Percentiles rank a stretch among this genome's conserved stretches.
phyloP scores from a whole-genome alignment of 202 grass and related monocot species.

The Panicum hallii region DNA sequence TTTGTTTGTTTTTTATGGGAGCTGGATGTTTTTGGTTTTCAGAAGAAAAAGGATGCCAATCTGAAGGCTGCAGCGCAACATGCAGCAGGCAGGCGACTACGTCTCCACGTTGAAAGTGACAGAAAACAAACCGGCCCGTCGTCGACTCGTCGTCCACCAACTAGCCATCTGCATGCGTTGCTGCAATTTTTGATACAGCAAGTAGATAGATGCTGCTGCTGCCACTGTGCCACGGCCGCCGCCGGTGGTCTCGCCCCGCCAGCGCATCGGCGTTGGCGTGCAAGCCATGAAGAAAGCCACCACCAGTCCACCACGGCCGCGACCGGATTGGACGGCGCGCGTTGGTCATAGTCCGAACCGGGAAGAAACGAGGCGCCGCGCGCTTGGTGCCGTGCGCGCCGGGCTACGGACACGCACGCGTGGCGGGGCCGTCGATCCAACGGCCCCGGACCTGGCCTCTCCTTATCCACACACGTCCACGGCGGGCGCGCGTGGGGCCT shows the following conservation, averaged over 20 bases:
- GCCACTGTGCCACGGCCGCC: too few relatives aligned
- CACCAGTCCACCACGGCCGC: not conserved
- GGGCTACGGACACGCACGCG: too few relatives aligned
- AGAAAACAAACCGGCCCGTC: not conserved
- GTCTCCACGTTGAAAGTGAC: not conserved
- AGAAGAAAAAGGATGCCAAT: not conserved
- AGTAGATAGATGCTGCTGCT: not conserved
- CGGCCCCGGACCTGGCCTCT: too few relatives aligned
- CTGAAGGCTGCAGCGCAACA: not conserved
- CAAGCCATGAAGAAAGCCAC: not conserved
- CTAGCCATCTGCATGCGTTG: not conserved
- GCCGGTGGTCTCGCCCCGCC: not conserved
- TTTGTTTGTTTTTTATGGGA: not conserved
- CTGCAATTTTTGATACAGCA: not conserved
- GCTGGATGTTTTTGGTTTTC: not conserved
- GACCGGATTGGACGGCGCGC: not conserved
- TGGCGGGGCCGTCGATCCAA: too few relatives aligned
- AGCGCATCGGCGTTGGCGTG: slow-evolving; percentile 36
- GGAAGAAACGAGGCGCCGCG: not conserved
- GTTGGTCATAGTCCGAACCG: not conserved
- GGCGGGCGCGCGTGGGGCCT: too few relatives aligned
- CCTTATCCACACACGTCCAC: too few relatives aligned
- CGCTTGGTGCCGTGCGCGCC: not conserved
- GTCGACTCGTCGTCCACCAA: not conserved
- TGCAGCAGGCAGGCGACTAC: not conserved